Conservation (phyloP, 2,329 filamentous ascomycete genomes). For the Aspergillus versicolor region DNA sequence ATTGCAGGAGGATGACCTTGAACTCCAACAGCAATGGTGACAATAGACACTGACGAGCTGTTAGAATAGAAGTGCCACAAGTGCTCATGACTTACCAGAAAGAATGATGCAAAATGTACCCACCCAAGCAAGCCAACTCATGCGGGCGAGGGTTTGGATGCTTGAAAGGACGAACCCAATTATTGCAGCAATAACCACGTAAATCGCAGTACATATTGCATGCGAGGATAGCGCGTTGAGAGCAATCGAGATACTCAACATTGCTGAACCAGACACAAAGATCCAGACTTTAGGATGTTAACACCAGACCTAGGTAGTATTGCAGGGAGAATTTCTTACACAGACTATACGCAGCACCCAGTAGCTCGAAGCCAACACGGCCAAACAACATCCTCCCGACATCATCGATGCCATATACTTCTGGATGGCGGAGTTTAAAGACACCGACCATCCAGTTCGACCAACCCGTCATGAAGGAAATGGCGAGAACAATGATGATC, state of each 20-base stretch:
- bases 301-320: neutral
- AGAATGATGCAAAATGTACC: conserved; percentile 18
- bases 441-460: conserved; percentile 47
- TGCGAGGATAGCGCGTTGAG: conserved; percentile 42
- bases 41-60: conserved; percentile 22
- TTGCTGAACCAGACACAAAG: conserved; percentile 43
- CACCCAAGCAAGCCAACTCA: conserved; percentile 36
- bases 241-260: conserved; percentile 41
- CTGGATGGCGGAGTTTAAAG: conserved; percentile 55
- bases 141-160: conserved; percentile 33
- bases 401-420: conserved; percentile 60
- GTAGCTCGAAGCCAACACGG: conserved; percentile 51
- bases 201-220: conserved; percentile 27
- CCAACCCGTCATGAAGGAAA: conserved; percentile 51
- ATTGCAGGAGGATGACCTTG: neutral
- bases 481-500: conserved; percentile 41
- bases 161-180: conserved; percentile 25
- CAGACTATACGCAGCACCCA: conserved; percentile 28
- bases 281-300: conserved; percentile 24
- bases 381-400: conserved; percentile 57
- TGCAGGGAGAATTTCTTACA: conserved; percentile 9
- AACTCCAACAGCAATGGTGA: conserved; percentile 28
- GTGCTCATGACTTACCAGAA: conserved; percentile 8
- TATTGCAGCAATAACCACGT: conserved; percentile 20
- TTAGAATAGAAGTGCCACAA: neutral